Evolutionary conservation across 2,329 filamentous ascomycete species (phyloP).

Genomic region (Monosporascus sp.): DNA sequence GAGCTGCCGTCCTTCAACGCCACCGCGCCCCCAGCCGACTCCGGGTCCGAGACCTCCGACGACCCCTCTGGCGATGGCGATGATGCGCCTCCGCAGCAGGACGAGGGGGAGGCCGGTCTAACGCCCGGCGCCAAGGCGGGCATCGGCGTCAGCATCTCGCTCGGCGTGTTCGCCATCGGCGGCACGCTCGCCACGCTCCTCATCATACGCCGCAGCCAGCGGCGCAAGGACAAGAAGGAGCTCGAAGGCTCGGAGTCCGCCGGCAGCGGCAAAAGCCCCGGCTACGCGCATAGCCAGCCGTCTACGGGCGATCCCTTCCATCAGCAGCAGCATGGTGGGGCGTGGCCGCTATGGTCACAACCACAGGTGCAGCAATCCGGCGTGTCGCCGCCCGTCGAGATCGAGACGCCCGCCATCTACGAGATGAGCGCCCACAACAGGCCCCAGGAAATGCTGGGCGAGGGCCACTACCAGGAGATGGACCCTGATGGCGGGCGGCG

Average conservation of each 20-base stretch:
- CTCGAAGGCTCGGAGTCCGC: conserved; percentile 10
- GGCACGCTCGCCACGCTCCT: conserved; percentile 22
- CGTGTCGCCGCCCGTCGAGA: conserved; percentile 16
- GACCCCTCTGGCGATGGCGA: neutral
- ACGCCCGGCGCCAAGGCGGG: conserved; percentile 30
- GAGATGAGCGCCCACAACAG: conserved; percentile 28
- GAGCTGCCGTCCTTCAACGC: conserved; percentile 20
- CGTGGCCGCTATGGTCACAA: neutral
- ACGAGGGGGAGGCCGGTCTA: conserved; percentile 15
- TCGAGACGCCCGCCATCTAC: conserved; percentile 20
- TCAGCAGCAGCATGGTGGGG: conserved; percentile 4
- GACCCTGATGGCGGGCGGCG: neutral
- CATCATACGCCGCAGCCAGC: conserved; percentile 22
- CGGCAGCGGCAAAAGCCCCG: conserved; percentile 1
- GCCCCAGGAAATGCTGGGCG: conserved; percentile 30
- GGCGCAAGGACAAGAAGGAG: neutral
- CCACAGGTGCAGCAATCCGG: neutral
- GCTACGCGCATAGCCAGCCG: conserved; percentile 2
- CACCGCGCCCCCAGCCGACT: conserved; percentile 5
- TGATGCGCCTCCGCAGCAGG: neutral
- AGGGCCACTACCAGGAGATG: conserved; percentile 26
- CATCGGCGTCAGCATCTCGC: conserved; percentile 28
- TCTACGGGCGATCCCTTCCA: conserved; percentile 2
- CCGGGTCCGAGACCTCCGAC: conserved; percentile 2
- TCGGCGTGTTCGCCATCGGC: conserved; percentile 26